Evolutionary conservation across 1,139 yeast genomes (phyloP).

Genomic region (Pichia sp.): DNA sequence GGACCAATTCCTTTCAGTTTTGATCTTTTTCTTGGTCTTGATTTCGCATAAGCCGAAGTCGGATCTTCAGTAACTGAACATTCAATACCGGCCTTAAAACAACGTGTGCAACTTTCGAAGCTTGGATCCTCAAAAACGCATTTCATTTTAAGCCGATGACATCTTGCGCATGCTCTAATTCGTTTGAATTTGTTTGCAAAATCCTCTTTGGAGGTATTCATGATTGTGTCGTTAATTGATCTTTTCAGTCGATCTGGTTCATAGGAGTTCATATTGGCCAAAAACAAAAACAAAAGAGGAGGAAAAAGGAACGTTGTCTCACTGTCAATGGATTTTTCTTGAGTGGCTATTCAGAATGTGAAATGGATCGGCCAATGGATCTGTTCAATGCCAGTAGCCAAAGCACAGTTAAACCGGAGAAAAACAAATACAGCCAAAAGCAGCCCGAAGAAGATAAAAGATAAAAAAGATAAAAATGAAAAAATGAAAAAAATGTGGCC

Average conservation of each 20-base stretch:
- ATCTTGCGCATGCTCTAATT: conserved; percentile 48
- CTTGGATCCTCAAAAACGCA: conserved; percentile 44
- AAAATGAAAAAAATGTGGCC: too few relatives aligned
- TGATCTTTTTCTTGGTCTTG: conserved; percentile 23
- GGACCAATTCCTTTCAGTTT: conserved; percentile 23
- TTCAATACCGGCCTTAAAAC: conserved; percentile 34
- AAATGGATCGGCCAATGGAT: too few relatives aligned
- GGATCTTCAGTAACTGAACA: conserved; percentile 46
- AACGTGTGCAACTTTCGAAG: conserved; percentile 37
- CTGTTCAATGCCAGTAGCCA: too few relatives aligned
- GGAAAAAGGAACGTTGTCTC: too few relatives aligned
- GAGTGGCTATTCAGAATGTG: too few relatives aligned
- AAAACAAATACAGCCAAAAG: too few relatives aligned
- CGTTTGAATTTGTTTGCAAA: conserved; percentile 25
- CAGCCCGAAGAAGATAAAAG: too few relatives aligned
- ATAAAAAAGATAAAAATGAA: too few relatives aligned
- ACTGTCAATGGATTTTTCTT: too few relatives aligned
- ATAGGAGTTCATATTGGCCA: too few relatives aligned
- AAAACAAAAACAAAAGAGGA: too few relatives aligned
- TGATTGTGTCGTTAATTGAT: background rate
- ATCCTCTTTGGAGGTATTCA: conserved; percentile 5
- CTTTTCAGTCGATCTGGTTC: background rate
- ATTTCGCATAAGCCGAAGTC: conserved; percentile 26
- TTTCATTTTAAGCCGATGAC: conserved; percentile 47
- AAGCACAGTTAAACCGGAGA: too few relatives aligned